Conservation (phyloP, 83 land plant species). For the Diphasiastrum complanatum region DNA sequence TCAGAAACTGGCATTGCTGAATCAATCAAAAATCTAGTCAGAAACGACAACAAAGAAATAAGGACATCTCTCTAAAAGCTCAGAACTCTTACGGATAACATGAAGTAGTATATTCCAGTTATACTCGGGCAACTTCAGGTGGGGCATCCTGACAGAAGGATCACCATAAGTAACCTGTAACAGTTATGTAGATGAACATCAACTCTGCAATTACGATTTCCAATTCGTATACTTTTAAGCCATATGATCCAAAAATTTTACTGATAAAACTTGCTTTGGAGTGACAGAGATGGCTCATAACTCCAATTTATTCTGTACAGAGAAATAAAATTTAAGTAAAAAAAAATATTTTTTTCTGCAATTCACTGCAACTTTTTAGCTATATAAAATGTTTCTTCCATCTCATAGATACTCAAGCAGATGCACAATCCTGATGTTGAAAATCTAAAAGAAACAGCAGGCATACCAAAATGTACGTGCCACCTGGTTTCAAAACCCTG, state of each 20-base stretch:
- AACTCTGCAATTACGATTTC: not conserved
- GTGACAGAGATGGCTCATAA: no score
- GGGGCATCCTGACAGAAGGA: slow-evolving; percentile 70
- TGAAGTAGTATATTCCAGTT: slow-evolving; percentile 56
- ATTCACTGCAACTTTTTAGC: no score
- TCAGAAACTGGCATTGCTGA: no score
- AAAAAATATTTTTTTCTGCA: no score
- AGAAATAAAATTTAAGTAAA: no score
- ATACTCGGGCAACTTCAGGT: slow-evolving; percentile 40
- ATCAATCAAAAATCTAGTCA: no score
- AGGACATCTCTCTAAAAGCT: no score
- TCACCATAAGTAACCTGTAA: slow-evolving; percentile 93
- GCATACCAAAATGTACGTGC: slow-evolving; percentile 77
- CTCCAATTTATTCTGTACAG: no score
- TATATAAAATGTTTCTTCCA: not conserved
- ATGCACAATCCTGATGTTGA: not conserved
- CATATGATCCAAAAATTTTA: not conserved
- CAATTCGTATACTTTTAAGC: not conserved
- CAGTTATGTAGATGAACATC: not conserved
- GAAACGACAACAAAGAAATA: no score
- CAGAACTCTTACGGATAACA: slow-evolving; percentile 66
- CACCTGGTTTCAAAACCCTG: slow-evolving; percentile 89
- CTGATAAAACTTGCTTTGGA: no score
- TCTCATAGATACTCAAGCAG: no score
- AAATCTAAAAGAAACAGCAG: not conserved